Base-by-base conservation (phyloP, 192 early-diverging fungal genomes). In the Rhizophlyctis rosea region DNA sequence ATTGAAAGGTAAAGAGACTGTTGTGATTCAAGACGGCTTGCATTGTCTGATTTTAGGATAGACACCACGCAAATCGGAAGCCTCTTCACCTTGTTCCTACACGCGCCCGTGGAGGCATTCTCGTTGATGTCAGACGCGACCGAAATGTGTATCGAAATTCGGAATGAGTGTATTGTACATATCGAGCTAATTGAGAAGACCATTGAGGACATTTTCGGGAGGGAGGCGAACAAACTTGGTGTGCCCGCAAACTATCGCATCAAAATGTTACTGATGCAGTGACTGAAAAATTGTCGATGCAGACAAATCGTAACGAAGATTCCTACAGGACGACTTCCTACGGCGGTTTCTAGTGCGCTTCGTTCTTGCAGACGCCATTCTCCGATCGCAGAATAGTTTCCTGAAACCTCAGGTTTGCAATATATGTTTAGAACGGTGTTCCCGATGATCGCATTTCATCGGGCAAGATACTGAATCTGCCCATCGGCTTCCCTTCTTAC, bases 61-160 rank as follows among this genome's bases (percentile, higher is more conserved):
- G 78, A 86, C 54, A 76, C 78, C 27, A 76, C 77, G 21, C 86
- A 86, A 76, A 82, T 91, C 3, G 96, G 96, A 31, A 89, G 88
- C 71, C 81, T 98, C 13, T 98, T 96, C 64, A 98, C 95, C 3
- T 69, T 98, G 58, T 98, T 98, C 65, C 73, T 98, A 57, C 91
- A 96, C 70, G 86, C 88, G 13, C 93, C 95, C 1, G 55, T 95
- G 13, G 87, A 95, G 50, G 96, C 90, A 0, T 94, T 98, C 60
- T 85, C 88, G 23, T 93, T 88, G 55, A 78, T 95, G 18, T 88
- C 80, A 3, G 87, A 88, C 36, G 79, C 86, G 33, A 81, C 76
- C 1, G 76, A 88, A 49, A 67, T 87, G 24, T 73, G 75, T 51
- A 64, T 76, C 2, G 78, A 84, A 0, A 78, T 77, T 13, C 94